phyloP scores from a whole-genome alignment of 768 basidiomycete species.

The Phanerochaete sordida region DNA sequence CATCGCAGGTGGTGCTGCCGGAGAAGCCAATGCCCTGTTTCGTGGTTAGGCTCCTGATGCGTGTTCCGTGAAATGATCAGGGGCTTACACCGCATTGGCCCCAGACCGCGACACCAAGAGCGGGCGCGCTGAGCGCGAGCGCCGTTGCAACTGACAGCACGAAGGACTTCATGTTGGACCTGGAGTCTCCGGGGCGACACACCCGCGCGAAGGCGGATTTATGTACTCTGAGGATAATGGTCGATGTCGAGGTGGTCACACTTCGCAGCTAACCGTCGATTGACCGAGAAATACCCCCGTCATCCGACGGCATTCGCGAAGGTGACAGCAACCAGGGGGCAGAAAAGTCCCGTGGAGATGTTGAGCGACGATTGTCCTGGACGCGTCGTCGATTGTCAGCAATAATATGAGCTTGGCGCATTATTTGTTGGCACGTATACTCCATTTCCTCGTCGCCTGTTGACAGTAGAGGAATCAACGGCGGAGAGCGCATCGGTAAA shows the following conservation, averaged over 20 bases:
- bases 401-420: no score
- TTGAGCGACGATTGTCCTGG: no score
- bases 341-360: no score
- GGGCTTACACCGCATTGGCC: slow-evolving; percentile 44
- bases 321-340: no score
- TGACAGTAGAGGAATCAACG: neutral
- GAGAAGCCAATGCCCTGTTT: slow-evolving; percentile 35
- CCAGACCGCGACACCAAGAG: slow-evolving; percentile 35
- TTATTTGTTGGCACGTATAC: no score
- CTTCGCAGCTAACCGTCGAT: neutral
- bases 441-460: no score
- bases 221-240: neutral
- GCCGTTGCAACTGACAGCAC: slow-evolving; percentile 20
- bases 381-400: no score
- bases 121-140: slow-evolving; percentile 20
- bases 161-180: slow-evolving; percentile 20
- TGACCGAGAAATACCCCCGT: slow-evolving; percentile 1
- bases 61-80: neutral
- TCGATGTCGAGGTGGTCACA: neutral
- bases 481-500: no score
- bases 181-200: neutral
- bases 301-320: no score
- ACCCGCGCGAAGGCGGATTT: neutral
- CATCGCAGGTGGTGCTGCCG: slow-evolving; percentile 44
- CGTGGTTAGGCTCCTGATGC: neutral